A percentile compares a stretch with the other conserved stretches of the same genome.
Conservation (phyloP, 352 stramenopile genomes). For the Globisporangium cederbergense region DNA sequence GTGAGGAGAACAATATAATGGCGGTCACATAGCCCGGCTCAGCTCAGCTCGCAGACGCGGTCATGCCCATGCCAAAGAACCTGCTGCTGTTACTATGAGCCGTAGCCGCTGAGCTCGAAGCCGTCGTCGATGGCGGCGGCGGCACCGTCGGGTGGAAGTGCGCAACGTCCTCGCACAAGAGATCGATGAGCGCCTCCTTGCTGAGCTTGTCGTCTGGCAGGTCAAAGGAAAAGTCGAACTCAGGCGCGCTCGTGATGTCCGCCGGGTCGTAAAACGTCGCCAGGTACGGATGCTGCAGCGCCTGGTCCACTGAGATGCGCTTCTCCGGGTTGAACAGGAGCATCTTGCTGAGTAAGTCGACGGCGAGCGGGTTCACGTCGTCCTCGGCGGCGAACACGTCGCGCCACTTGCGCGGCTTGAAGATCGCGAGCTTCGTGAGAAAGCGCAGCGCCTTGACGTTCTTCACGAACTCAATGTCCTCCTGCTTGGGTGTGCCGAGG, state of each 20-base stretch:
- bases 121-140: slow-evolving; percentile 17
- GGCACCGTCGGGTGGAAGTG: slow-evolving; percentile 39
- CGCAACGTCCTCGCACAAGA: slow-evolving; percentile 62
- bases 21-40: background rate
- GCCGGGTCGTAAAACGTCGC: slow-evolving; percentile 86
- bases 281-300: slow-evolving; percentile 64
- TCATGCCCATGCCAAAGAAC: slow-evolving; percentile 57
- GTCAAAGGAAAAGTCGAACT: slow-evolving; percentile 71
- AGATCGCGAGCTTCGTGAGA: slow-evolving; percentile 74
- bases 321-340: slow-evolving; percentile 71
- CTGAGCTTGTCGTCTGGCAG: slow-evolving; percentile 56
- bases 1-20: background rate
- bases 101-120: slow-evolving; percentile 16
- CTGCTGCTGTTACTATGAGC: slow-evolving; percentile 18
- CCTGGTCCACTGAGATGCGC: slow-evolving; percentile 57
- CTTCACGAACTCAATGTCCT: slow-evolving; percentile 81
- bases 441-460: slow-evolving; percentile 90
- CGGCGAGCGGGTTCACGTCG: slow-evolving; percentile 42
- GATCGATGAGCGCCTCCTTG: slow-evolving; percentile 53
- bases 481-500: slow-evolving; percentile 62
- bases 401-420: slow-evolving; percentile 66
- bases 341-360: slow-evolving; percentile 66
- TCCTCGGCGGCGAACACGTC: slow-evolving; percentile 46
- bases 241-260: slow-evolving; percentile 35
- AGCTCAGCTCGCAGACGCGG: slow-evolving; percentile 37